These are phyloP conservation scores for Saturnispora halmiae DNA, from an alignment of 805 yeast genomes.

Conservation along the genomic window DNA sequence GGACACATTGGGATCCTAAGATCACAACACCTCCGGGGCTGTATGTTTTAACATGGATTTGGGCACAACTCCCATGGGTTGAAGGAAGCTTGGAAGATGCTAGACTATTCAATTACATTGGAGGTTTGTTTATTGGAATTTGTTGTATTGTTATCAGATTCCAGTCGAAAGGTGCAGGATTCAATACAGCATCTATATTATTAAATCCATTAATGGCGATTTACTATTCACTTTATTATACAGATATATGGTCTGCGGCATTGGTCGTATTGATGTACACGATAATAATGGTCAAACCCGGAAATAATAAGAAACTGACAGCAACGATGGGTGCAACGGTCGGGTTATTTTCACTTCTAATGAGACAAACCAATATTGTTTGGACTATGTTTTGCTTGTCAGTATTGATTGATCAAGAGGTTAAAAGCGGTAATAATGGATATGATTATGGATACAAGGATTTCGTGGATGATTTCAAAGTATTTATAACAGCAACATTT, in stretches of 20 bases:
- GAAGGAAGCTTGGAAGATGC: slow-evolving; percentile 33
- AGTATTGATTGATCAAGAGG: slow-evolving; percentile 42
- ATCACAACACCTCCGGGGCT: slow-evolving; percentile 97
- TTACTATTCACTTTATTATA: slow-evolving; percentile 73
- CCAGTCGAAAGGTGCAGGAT: slow-evolving; percentile 12
- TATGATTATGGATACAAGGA: slow-evolving; percentile 27
- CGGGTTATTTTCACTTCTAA: slow-evolving; percentile 55
- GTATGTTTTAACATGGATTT: slow-evolving; percentile 41
- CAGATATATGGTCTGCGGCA: slow-evolving; percentile 88
- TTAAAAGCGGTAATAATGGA: slow-evolving; percentile 26
- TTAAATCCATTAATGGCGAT: slow-evolving; percentile 65
- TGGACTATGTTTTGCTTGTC: slow-evolving; percentile 67
- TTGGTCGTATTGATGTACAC: slow-evolving; percentile 50
- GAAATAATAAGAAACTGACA: slow-evolving; percentile 17
- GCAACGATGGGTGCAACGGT: slow-evolving; percentile 39
- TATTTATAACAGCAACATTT: slow-evolving; percentile 27
- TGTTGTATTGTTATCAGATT: slow-evolving; percentile 16
- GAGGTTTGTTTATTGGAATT: slow-evolving; percentile 41
- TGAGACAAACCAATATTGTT: slow-evolving; percentile 86
- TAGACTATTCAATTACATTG: slow-evolving; percentile 55
- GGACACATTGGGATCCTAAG: slow-evolving; percentile 70
- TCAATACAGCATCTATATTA: slow-evolving; percentile 27
- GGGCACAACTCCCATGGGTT: slow-evolving; percentile 24
- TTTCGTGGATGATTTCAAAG: slow-evolving; percentile 19
- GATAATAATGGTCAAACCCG: slow-evolving; percentile 30